phyloP scores from a whole-genome alignment of 345 rosid species.

The Pistacia vera region DNA sequence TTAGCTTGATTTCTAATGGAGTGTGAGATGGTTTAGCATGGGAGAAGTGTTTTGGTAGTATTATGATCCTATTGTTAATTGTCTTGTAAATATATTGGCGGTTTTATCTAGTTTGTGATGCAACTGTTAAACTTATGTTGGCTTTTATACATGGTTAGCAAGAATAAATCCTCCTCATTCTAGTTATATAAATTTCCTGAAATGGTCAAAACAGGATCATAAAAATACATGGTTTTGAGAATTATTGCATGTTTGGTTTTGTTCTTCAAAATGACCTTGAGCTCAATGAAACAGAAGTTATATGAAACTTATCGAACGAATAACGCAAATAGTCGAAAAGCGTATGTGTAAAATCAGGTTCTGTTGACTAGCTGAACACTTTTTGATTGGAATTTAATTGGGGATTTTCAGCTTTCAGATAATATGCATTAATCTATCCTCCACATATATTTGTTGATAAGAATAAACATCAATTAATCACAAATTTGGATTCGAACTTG shows the following conservation, averaged over 20 bases:
- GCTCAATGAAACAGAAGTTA: not conserved
- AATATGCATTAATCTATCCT: no score
- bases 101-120: not conserved
- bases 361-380: no score
- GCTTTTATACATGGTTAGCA: not conserved
- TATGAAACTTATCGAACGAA: not conserved
- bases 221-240: no score
- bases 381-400: no score
- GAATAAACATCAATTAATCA: no score
- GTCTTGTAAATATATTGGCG: not conserved
- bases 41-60: not conserved
- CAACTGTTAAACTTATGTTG: constrained; percentile 4
- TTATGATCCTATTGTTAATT: not conserved
- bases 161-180: not conserved
- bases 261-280: not conserved
- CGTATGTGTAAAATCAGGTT: no score
- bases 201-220: no score
- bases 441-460: no score
- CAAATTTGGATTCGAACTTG: no score
- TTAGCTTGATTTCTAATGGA: not conserved
- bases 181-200: not conserved
- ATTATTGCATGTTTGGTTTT: not conserved
- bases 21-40: not conserved
- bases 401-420: no score
- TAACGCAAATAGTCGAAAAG: no score